A percentile compares a stretch with the other conserved stretches of the same genome.
Conservation (phyloP, 208 protist species). For the Polymyxa betae region DNA sequence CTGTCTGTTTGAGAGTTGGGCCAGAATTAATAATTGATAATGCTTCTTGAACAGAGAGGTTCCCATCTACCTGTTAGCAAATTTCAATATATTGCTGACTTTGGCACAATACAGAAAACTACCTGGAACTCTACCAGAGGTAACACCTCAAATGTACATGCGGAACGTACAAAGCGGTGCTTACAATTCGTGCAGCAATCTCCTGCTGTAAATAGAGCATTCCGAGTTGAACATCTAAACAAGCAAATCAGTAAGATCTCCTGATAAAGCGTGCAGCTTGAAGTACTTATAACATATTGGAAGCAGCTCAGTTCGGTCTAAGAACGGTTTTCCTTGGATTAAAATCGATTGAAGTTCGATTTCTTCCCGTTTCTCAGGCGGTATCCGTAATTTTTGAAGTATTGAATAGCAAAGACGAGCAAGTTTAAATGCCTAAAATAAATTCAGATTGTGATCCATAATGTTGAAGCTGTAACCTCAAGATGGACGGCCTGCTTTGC, state of each 20-base stretch:
- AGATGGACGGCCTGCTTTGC: constrained; percentile 27
- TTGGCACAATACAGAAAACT: background rate
- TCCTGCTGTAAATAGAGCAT: background rate
- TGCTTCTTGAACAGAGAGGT: constrained; percentile 1
- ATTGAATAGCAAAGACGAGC: background rate
- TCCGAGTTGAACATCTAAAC: constrained; percentile 24
- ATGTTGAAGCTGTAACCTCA: background rate
- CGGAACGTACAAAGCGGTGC: constrained; percentile 17
- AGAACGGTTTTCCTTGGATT: background rate
- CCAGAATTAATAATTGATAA: background rate
- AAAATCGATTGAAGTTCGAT: background rate
- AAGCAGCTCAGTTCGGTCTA: background rate
- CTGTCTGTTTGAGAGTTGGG: background rate
- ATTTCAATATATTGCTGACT: too few relatives aligned
- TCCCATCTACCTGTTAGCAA: background rate
- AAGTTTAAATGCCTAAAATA: constrained; percentile 23
- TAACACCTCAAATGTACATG: constrained; percentile 52
- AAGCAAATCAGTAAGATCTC: background rate
- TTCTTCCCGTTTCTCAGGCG: background rate
- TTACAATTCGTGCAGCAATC: constrained; percentile 44
- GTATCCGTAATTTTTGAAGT: background rate
- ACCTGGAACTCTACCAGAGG: constrained; percentile 59
- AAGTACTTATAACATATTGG: background rate
- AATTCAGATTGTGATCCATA: background rate
- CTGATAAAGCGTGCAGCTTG: background rate